Evolutionary conservation across 768 basidiomycete genomes (phyloP), one percentile per base, ranked within the genome.

Genomic region (Gautieria morchelliformis): DNA sequence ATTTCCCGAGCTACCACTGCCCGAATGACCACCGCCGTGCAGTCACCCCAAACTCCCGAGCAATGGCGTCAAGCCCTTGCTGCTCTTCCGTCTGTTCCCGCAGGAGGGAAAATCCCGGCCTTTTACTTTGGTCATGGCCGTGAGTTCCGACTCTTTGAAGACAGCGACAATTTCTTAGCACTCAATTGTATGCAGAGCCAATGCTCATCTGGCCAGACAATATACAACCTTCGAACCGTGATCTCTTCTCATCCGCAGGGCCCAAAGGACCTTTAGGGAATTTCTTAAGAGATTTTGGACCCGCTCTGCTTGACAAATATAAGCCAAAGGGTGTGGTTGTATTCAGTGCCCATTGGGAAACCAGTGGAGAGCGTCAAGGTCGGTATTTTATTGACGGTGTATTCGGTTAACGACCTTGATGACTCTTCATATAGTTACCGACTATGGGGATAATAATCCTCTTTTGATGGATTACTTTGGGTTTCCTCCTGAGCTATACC

Each of bases 271-370:
- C 78, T 1, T 70, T 87, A 17, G 79, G 78, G 1, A 63, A 64
- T 12, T 90, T 89, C 66, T 67, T 89, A 62, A 72, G 70, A 45
- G 76, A 83, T 57, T 87, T 89, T 68, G 87, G 87, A 0, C 80
- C 82, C 1, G 73, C 72, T 0, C 65, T 89, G 30, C 63, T 88
- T 42, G 64, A 78, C 56, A 89, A 88, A 67, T 91, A 91, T 68
- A 74, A 80, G 48, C 87, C 87, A 3, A 84, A 81, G 64, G 87
- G 78, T n/a, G 84, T 89, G 53, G 79, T 90, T 5, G 86, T 89
- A 1, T 88, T 89, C 71, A 87, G 84, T 60, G 88, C 89, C 11
- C 89, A 90, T 64, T 90, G 86, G 86, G 88, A 91, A 65, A 84
- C 85, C 1, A 52, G 57, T 11, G 75, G 71, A 2, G 79, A 82